phyloP scores from a whole-genome alignment of 805 yeast species.

The Tetrapisispora pingtungensis region DNA sequence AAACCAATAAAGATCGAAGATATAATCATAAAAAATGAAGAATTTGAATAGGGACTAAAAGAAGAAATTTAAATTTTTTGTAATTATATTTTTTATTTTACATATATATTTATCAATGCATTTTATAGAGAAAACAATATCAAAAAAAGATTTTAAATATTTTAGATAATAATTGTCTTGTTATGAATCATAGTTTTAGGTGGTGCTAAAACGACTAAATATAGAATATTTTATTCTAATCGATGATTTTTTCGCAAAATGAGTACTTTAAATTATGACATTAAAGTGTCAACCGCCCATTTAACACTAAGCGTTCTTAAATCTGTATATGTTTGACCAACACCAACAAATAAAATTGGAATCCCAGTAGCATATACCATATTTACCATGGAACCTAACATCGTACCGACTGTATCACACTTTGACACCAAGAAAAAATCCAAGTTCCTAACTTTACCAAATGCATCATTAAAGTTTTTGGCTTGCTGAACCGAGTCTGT shows the following conservation, averaged over 20 bases:
- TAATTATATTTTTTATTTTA: background rate
- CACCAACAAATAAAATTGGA: constrained; percentile 91
- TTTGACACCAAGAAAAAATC: constrained; percentile 90
- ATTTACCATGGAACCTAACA: constrained; percentile 93
- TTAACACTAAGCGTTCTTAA: constrained; percentile 80
- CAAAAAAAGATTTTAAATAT: background rate
- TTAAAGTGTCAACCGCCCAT: constrained; percentile 81
- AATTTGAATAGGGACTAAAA: background rate
- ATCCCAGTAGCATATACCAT: constrained; percentile 95
- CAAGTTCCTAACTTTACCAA: constrained; percentile 68
- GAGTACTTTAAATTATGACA: constrained; percentile 51
- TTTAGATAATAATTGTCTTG: background rate
- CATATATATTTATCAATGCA: background rate
- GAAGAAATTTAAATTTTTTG: background rate
- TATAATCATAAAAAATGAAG: background rate
- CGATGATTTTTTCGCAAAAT: background rate
- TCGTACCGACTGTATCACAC: constrained; percentile 95
- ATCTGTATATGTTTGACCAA: constrained; percentile 95
- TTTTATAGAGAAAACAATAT: background rate
- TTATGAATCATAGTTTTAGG: too few species aligned
- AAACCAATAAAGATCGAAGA: background rate
- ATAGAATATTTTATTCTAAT: too few species aligned
- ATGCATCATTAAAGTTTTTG: constrained; percentile 81
- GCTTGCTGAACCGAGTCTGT: constrained; percentile 97
- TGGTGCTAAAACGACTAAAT: too few species aligned